Base-by-base conservation (phyloP, 331 rosid genomes). In the Acacia concinna region DNA sequence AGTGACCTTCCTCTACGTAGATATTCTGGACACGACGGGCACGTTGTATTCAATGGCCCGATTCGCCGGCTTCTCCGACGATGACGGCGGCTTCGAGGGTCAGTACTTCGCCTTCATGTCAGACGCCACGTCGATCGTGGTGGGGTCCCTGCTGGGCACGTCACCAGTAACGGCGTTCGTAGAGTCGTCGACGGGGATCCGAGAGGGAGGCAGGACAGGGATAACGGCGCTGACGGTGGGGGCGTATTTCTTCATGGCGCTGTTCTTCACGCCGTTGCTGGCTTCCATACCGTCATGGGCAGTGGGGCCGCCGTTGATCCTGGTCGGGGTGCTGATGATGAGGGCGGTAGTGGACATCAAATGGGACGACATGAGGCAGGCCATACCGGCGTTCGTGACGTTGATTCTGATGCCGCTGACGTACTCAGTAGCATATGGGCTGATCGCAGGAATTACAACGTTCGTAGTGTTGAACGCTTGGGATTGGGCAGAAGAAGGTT, bases 261-360 rank as follows among this genome's bases (percentile, higher is more conserved):
- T 96, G 17, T 96, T 96, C 81, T 88, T 96, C 56, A 93, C 99
- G 76, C 99, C 99, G 84, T 43, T 96, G 71, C 23, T 96, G 86
- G 99, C 99, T 20, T 93, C 99, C 15, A 96, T 96, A 49, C 99
- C 99, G 30, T 90, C 97, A 1, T 96, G 99, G 99, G 99, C 99
- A 67, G 99, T 96, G 78, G 99, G 99, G 2, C 98, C 98, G 27
- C 99, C 99, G 78, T 47, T 96, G 89, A 93, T 96, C 21, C 41
- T 96, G 75, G 99, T 96, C 14, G 99, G 99, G 1, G 99, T 96
- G 32, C 27, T 96, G 87, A 96, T 96, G 99, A 96, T 96, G 98
- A 91, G 84, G 37, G 88, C 99, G 1, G 97, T 96, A 76, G 94
- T 91, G 75, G 97, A 93, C 81, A 86, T 96, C 18, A 80, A 96